Evolutionary conservation across 495 filamentous ascomycete genomes (phyloP), one percentile per base, ranked within the genome.

Genomic region (Lineolata rhizophorae): DNA sequence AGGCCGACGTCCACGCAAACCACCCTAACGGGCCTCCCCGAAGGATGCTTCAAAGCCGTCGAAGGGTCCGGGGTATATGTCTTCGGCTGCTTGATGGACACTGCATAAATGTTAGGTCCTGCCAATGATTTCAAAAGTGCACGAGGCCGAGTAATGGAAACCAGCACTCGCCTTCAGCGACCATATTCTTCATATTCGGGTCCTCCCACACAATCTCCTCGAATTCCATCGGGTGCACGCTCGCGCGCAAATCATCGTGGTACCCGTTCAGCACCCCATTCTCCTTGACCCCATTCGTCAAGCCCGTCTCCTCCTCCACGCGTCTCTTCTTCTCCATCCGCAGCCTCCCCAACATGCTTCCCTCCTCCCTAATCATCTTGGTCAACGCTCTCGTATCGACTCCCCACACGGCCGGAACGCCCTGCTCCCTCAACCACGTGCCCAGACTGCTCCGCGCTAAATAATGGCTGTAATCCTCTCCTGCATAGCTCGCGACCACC

Each of bases 331-430:
- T n/a, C n/a, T n/a, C n/a, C n/a, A 79, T 61, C 12, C 87, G 56
- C 65, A 97, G 71, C 30, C 80, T 76, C 14, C 85, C 87, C 18
- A 95, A 70, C 87, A 95, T 94, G 58, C 80, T 90, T 45, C 87
- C 87, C 51, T 92, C 68, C 43, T 91, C 63, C 43, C 87, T 68
- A 39, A 97, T 92, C 36, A 72, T 70, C 62, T 94, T 93, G 2
- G 87, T 94, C 51, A 97, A 56, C 12, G 81, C 76, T 53, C 87
- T 64, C 18, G 87, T 97, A 57, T 97, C 87, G 30, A 97, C 74
- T 26, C 82, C 87, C 51, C 87, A 81, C 54, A 97, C 84, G 36
- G 87, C 87, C n/a, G 87, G 87, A 31, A 97, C 68, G 27, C 74
- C 77, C 49, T 94, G 75, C 53, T 93, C 82, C 60, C 90, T 90